A percentile compares a stretch with the other conserved stretches of the same genome.
These are phyloP conservation scores for Cairneyella variabilis DNA, from an alignment of 495 filamentous ascomycete genomes.

Conservation along the genomic window DNA sequence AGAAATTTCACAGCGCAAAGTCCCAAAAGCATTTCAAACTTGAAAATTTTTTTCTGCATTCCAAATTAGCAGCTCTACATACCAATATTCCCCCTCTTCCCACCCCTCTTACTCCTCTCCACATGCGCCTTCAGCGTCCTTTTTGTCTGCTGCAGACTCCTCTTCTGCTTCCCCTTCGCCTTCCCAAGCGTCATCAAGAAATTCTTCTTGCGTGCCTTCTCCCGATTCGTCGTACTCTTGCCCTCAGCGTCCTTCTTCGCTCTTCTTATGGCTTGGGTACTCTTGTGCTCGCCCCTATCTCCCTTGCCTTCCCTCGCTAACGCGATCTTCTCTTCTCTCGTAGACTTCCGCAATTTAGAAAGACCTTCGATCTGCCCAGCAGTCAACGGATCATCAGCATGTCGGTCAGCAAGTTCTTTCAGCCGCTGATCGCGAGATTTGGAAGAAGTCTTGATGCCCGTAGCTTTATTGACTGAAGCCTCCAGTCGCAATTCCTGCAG, in stretches of 20 bases:
- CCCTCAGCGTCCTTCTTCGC: constrained; percentile 80
- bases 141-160: constrained; percentile 78
- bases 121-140: constrained; percentile 77
- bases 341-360: constrained; percentile 63
- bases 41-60: too few species aligned
- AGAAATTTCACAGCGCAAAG: too few species aligned
- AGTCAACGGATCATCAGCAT: constrained; percentile 79
- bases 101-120: constrained; percentile 78
- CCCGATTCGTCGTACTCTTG: constrained; percentile 95
- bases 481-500: constrained; percentile 78
- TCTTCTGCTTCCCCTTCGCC: constrained; percentile 87
- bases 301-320: constrained; percentile 72
- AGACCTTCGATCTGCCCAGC: constrained; percentile 81
- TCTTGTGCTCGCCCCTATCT: constrained; percentile 71
- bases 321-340: constrained; percentile 78
- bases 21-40: too few species aligned
- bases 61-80: too few species aligned
- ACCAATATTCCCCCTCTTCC: constrained; percentile 66
- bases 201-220: constrained; percentile 96
- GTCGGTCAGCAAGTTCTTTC: constrained; percentile 51
- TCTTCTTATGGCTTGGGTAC: constrained; percentile 73
- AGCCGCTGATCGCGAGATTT: constrained; percentile 34
- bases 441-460: constrained; percentile 35
- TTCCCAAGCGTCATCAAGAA: constrained; percentile 97
- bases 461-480: constrained; percentile 63